phyloP scores from a whole-genome alignment of 371 early-diverging fungal species.

The Rhizopus delemar region DNA sequence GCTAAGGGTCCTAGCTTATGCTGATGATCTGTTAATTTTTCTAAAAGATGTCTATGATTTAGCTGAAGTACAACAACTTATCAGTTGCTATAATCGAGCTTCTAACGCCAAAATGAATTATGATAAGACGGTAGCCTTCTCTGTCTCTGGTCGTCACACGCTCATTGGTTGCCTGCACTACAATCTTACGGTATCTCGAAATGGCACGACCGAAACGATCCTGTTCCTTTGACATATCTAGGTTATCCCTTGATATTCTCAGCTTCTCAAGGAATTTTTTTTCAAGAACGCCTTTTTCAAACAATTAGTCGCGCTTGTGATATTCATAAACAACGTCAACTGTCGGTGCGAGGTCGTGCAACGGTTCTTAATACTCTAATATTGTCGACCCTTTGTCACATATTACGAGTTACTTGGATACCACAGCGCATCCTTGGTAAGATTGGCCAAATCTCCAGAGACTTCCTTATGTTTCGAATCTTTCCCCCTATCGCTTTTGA shows the following conservation, averaged over 20 bases:
- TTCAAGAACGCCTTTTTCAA: too few relatives aligned
- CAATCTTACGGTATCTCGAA: background rate
- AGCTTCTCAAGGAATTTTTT: too few relatives aligned
- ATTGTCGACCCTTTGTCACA: too few relatives aligned
- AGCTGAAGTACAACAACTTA: background rate
- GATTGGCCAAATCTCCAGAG: background rate
- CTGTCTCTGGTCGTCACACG: background rate
- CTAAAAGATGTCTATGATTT: constrained; percentile 1
- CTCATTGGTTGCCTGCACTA: constrained; percentile 2
- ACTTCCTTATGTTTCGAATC: background rate
- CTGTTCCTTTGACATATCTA: too few relatives aligned
- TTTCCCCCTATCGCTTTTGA: background rate
- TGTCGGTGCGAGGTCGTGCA: too few relatives aligned
- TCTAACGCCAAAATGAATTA: constrained; percentile 12
- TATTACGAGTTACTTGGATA: too few relatives aligned
- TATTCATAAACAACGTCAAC: too few relatives aligned
- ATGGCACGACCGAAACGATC: too few relatives aligned
- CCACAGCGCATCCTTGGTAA: background rate
- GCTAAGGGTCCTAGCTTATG: background rate
- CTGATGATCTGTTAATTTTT: background rate
- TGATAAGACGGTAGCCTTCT: constrained; percentile 8
- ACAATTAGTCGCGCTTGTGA: too few relatives aligned
- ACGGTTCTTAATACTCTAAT: too few relatives aligned
- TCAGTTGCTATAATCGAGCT: background rate
- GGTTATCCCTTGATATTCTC: too few relatives aligned